A percentile compares a stretch with the other conserved stretches of the same genome.
These are phyloP conservation scores for Geranium brycei DNA, from an alignment of 345 rosid species.

Conservation along the genomic window DNA sequence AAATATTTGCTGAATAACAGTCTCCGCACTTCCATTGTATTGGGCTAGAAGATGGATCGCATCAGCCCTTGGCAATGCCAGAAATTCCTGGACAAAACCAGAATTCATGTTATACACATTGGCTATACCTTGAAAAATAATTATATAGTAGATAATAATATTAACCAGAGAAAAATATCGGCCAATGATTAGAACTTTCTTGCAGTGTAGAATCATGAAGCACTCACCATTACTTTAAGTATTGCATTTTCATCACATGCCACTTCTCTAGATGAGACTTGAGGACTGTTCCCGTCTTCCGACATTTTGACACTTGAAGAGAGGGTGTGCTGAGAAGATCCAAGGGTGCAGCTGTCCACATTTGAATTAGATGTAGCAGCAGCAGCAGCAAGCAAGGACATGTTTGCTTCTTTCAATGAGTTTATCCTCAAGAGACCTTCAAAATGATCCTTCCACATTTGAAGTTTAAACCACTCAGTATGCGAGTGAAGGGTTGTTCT, in stretches of 20 bases:
- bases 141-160: neutral
- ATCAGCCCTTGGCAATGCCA: slow-evolving; percentile 90
- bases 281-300: slow-evolving; percentile 79
- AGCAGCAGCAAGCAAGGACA: slow-evolving; percentile 34
- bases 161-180: too few species aligned
- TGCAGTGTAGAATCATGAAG: neutral
- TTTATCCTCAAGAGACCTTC: slow-evolving; percentile 57
- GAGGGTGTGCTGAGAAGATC: slow-evolving; percentile 61
- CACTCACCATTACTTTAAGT: slow-evolving; percentile 90
- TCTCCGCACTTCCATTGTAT: slow-evolving; percentile 74
- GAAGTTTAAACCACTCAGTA: slow-evolving; percentile 84
- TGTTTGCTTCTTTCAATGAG: slow-evolving; percentile 49
- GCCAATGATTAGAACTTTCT: too few species aligned
- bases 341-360: slow-evolving; percentile 54
- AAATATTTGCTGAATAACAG: slow-evolving; percentile 77
- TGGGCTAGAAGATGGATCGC: slow-evolving; percentile 87
- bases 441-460: slow-evolving; percentile 74
- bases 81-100: slow-evolving; percentile 63
- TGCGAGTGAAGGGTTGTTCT: slow-evolving; percentile 82
- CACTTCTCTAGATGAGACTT: slow-evolving; percentile 52
- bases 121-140: neutral
- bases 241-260: slow-evolving; percentile 76
- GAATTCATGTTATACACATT: neutral
- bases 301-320: slow-evolving; percentile 52
- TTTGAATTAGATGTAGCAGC: slow-evolving; percentile 42